A percentile compares a stretch with the other conserved stretches of the same genome.
These are phyloP conservation scores for Colletotrichum siamense DNA, from an alignment of 2,329 filamentous ascomycete genomes.

Conservation along the genomic window DNA sequence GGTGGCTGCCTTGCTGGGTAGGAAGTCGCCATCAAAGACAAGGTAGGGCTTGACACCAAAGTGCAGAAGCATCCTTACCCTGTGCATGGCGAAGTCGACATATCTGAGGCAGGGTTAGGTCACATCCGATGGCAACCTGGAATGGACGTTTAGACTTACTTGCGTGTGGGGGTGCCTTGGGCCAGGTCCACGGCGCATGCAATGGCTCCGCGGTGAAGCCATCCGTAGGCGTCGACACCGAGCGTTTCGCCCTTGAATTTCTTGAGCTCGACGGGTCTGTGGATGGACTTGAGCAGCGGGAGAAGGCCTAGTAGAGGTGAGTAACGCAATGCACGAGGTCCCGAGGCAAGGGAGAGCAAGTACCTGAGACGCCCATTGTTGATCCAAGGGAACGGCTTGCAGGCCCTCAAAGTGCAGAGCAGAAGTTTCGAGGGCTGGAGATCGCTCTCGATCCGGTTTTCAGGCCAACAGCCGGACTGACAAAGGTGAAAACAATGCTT, in stretches of 20 bases:
- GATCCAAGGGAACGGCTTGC: constrained; percentile 1
- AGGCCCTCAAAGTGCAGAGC: not conserved
- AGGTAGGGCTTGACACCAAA: constrained; percentile 95
- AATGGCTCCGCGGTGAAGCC: constrained; percentile 93
- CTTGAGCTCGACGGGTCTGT: constrained; percentile 85
- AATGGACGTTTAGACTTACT: constrained; percentile 58
- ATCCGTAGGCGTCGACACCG: constrained; percentile 97
- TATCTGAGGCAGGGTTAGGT: constrained; percentile 59
- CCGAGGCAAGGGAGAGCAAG: constrained; percentile 9
- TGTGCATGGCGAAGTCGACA: constrained; percentile 87
- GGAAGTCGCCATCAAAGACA: constrained; percentile 93
- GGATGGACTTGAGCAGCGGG: constrained; percentile 93
- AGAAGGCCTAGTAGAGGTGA: constrained; percentile 73
- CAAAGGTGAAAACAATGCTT: not conserved
- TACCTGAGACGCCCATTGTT: constrained; percentile 26
- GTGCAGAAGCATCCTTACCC: constrained; percentile 91
- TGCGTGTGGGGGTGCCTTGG: constrained; percentile 84
- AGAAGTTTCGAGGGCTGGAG: not conserved
- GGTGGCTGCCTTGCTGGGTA: constrained; percentile 91
- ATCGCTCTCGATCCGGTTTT: not conserved
- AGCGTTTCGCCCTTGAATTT: constrained; percentile 88
- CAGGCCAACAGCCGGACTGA: constrained; percentile 2
- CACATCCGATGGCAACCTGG: not conserved
- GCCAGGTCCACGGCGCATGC: constrained; percentile 91
- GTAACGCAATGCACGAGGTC: not conserved